phyloP scores from a whole-genome alignment of 164 flowering plant genomes.

The Aristolochia fimbriata region DNA sequence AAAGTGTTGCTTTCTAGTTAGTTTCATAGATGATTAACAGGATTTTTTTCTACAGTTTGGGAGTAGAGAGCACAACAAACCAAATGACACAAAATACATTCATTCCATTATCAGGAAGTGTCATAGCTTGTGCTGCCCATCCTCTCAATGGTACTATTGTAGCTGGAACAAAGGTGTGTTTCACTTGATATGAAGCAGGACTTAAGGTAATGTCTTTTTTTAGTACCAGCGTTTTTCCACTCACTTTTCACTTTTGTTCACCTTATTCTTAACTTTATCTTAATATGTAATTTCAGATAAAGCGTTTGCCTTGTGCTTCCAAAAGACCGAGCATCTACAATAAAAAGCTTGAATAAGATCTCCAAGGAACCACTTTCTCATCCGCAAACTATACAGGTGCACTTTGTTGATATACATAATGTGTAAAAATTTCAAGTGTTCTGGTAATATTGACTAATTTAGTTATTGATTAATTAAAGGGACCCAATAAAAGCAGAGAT shows the following conservation, averaged over 20 bases:
- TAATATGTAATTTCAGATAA: slow-evolving; percentile 24
- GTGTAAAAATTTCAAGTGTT: neutral
- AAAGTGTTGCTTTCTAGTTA: too few species aligned
- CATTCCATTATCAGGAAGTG: slow-evolving; percentile 49
- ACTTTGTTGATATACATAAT: slow-evolving; percentile 4
- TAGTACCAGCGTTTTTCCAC: neutral
- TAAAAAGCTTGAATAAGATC: slow-evolving; percentile 28
- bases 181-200: neutral
- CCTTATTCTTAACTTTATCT: neutral
- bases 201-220: slow-evolving; percentile 27
- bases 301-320: slow-evolving; percentile 19
- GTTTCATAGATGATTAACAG: too few species aligned
- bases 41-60: too few species aligned
- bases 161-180: slow-evolving; percentile 78
- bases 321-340: slow-evolving; percentile 31
- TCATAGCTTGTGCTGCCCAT: too few species aligned
- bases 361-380: slow-evolving; percentile 25
- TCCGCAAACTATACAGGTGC: slow-evolving; percentile 32
- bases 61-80: slow-evolving; percentile 12
- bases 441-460: slow-evolving; percentile 8
- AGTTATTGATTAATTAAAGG: slow-evolving; percentile 17
- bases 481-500: slow-evolving; percentile 22
- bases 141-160: slow-evolving; percentile 67
- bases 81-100: slow-evolving; percentile 34
- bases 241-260: neutral